phyloP scores from a whole-genome alignment of 305 asterid species.

The Euphrasia arctica region DNA sequence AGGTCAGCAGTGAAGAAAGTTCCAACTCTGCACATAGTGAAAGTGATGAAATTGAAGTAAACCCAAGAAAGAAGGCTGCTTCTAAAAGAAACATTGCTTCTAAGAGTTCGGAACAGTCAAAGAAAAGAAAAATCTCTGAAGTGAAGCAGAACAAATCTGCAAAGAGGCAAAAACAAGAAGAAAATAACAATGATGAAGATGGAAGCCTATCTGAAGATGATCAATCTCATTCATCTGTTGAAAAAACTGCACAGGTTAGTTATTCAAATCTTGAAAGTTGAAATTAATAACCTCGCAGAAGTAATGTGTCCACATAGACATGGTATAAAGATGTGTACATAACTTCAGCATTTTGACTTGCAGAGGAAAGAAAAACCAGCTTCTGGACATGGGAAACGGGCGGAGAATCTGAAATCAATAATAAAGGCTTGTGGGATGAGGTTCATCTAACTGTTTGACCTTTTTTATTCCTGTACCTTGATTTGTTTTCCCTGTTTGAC shows the following conservation, averaged over 20 bases:
- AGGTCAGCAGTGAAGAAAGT: constrained; percentile 36
- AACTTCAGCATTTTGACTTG: constrained; percentile 29
- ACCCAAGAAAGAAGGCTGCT: constrained; percentile 45
- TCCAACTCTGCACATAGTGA: constrained; percentile 37
- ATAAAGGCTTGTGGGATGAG: constrained; percentile 98
- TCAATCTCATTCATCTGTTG: constrained; percentile 48
- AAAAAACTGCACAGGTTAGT: constrained; percentile 51
- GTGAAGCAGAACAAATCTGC: constrained; percentile 29
- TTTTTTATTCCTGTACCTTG: constrained; percentile 4
- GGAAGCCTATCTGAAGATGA: constrained; percentile 61
- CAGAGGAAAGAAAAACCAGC: constrained; percentile 64
- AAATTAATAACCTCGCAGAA: constrained; percentile 4
- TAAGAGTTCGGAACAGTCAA: constrained; percentile 46
- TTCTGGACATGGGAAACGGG: constrained; percentile 65
- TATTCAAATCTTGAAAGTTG: constrained; percentile 14
- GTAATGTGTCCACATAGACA: constrained; percentile 1
- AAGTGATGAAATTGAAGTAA: constrained; percentile 40
- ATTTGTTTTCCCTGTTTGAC: background rate
- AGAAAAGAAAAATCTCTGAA: constrained; percentile 61
- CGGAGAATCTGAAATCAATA: constrained; percentile 79
- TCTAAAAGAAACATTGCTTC: constrained; percentile 35
- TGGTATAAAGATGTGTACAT: constrained; percentile 11
- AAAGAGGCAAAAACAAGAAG: constrained; percentile 47
- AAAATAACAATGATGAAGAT: constrained; percentile 40
- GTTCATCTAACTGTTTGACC: constrained; percentile 38